phyloP scores from a whole-genome alignment of 495 filamentous ascomycete genomes.

The Aspergillus haitiensis region DNA sequence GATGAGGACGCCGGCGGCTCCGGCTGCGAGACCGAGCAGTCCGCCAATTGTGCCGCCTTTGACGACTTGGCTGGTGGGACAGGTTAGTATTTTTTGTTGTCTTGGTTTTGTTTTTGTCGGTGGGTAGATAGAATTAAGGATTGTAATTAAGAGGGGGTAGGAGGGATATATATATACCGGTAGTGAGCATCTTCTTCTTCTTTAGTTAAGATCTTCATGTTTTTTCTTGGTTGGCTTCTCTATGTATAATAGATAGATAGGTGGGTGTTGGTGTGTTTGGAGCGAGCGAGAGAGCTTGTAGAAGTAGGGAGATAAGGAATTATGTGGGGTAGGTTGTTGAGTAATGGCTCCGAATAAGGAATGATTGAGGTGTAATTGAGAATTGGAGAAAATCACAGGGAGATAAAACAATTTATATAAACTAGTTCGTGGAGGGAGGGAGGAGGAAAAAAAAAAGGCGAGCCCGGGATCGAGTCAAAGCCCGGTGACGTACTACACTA shows the following conservation, averaged over 20 bases:
- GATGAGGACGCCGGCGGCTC: conserved; percentile 60
- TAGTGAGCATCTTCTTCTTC: conserved; percentile 80
- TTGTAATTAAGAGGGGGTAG: background rate
- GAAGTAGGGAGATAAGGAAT: too few relatives aligned
- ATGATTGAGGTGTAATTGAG: too few relatives aligned
- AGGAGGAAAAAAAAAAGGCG: conserved; percentile 5
- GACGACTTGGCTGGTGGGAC: conserved; percentile 59
- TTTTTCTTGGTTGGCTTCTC: conserved; percentile 23
- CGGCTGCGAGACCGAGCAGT: conserved; percentile 60
- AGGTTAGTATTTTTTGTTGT: conserved; percentile 13
- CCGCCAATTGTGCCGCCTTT: conserved; percentile 76
- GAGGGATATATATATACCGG: conserved; percentile 43
- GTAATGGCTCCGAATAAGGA: too few relatives aligned
- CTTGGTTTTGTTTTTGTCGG: conserved; percentile 22
- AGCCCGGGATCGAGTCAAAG: conserved; percentile 22
- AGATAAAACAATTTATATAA: background rate
- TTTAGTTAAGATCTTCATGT: conserved; percentile 92
- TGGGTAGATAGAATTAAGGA: background rate
- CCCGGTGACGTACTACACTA: conserved; percentile 32
- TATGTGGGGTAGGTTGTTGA: too few relatives aligned
- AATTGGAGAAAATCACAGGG: too few relatives aligned
- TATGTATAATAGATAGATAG: conserved; percentile 12
- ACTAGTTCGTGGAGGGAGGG: background rate
- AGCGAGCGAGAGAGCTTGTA: background rate
- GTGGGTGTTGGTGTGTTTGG: background rate